Conservation (phyloP, 169 alveolate species). For the Plasmodium berghei region DNA sequence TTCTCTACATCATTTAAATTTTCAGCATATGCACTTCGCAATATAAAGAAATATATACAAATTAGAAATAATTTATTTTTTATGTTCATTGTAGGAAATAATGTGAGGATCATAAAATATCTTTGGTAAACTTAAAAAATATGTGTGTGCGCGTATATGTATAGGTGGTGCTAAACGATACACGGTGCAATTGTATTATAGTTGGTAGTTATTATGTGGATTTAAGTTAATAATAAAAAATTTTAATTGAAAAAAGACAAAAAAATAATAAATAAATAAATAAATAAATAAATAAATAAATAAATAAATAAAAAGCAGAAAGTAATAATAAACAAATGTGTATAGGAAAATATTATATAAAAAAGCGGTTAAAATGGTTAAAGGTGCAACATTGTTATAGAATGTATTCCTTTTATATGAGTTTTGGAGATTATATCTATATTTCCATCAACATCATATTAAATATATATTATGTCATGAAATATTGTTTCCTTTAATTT, state of each 20-base stretch:
- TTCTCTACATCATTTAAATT: constrained; percentile 16
- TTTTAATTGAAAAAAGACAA: constrained; percentile 4
- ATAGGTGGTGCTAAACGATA: no score
- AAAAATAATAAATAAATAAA: background rate
- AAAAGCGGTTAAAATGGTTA: constrained; percentile 1
- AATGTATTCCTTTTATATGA: background rate
- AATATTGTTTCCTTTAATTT: constrained; percentile 6
- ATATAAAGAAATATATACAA: constrained; percentile 9
- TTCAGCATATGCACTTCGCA: background rate
- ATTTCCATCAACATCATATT: constrained; percentile 17
- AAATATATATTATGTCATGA: constrained; percentile 16
- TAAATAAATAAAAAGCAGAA: background rate
- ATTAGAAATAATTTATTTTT: constrained; percentile 16
- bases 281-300: background rate
- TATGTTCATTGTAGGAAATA: constrained; percentile 24
- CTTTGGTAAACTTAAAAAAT: no score
- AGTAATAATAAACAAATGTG: background rate
- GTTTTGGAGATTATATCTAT: background rate
- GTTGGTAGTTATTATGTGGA: background rate
- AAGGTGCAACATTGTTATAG: constrained; percentile 12
- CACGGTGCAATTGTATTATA: background rate
- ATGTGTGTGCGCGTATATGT: no score
- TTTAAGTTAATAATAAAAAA: background rate
- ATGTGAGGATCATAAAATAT: no score
- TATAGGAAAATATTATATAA: background rate